A percentile compares a stretch with the other conserved stretches of the same genome.
phyloP scores from a whole-genome alignment of 345 rosid species.

The Noccaea caerulescens region DNA sequence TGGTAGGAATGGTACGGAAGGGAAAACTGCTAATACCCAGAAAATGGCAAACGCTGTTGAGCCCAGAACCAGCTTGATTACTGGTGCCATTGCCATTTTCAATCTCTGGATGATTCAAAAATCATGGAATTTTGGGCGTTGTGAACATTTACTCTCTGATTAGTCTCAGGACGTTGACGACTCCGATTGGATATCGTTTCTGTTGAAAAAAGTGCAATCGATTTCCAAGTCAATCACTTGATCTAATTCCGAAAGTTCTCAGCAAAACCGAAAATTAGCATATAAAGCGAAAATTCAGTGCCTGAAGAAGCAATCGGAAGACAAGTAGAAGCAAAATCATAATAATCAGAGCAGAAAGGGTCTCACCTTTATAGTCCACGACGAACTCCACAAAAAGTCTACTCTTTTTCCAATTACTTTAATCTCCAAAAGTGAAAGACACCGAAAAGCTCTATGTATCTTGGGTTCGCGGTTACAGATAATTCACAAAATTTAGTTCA shows the following conservation, averaged over 20 bases:
- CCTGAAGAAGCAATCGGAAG: background rate
- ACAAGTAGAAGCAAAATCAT: background rate
- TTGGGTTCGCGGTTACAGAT: constrained; percentile 5
- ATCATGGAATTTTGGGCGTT: constrained; percentile 15
- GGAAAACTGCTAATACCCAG: constrained; percentile 89
- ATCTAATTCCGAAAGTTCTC: too few species aligned
- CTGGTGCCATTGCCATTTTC: constrained; percentile 66
- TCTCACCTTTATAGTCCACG: constrained; percentile 30
- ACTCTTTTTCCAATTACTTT: constrained; percentile 4
- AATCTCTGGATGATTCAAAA: background rate
- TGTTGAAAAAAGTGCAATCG: constrained; percentile 2
- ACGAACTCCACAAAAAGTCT: constrained; percentile 13
- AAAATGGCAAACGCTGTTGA: constrained; percentile 69
- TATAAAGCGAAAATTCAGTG: background rate
- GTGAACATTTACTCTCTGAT: too few species aligned
- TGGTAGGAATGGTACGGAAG: constrained; percentile 75
- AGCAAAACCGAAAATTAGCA: background rate
- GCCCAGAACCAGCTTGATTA: constrained; percentile 60
- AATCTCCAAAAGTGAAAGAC: background rate
- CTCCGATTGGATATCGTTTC: background rate
- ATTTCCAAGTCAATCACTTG: background rate
- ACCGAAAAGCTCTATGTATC: background rate
- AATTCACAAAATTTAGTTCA: too few species aligned
- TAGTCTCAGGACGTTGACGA: background rate
- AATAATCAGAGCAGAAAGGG: background rate